Percentiles rank a stretch among this genome's conserved stretches.
Evolutionary conservation across 2,329 filamentous ascomycete genomes (phyloP).

Genomic region (Aspergillus sojae): DNA sequence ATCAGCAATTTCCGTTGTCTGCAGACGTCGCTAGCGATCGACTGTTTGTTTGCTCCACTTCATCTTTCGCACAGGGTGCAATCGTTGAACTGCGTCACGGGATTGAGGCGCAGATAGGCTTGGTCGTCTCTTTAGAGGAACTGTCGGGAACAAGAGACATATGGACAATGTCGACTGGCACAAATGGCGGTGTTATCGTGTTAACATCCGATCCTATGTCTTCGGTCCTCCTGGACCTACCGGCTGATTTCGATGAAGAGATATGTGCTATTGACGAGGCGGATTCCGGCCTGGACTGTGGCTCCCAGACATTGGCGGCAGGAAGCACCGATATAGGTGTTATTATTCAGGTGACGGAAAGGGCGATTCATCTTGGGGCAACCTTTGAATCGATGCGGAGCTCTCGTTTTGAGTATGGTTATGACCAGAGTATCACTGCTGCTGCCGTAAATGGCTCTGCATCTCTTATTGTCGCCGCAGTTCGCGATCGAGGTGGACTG

Average conservation of each 20-base stretch:
- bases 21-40: constrained; percentile 51
- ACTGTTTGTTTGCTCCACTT: constrained; percentile 69
- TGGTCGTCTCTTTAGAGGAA: constrained; percentile 44
- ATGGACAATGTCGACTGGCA: constrained; percentile 45
- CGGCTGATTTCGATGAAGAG: constrained; percentile 41
- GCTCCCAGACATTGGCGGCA: constrained; percentile 47
- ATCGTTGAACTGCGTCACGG: constrained; percentile 72
- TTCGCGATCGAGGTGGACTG: constrained; percentile 28
- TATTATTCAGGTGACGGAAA: constrained; percentile 48
- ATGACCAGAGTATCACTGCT: constrained; percentile 28
- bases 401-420: constrained; percentile 25
- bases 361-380: constrained; percentile 36
- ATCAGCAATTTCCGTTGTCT: constrained; percentile 18
- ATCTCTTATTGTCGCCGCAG: constrained; percentile 33
- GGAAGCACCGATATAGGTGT: constrained; percentile 38
- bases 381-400: constrained; percentile 24
- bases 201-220: constrained; percentile 47
- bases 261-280: constrained; percentile 43
- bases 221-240: constrained; percentile 41
- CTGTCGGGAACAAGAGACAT: constrained; percentile 44
- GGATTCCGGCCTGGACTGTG: constrained; percentile 44
- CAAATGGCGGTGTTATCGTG: constrained; percentile 38
- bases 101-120: constrained; percentile 67
- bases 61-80: constrained; percentile 60
- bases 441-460: constrained; percentile 33